Evolutionary conservation across 1,139 yeast genomes (phyloP), one percentile per base, ranked within the genome.

Genomic region (Candida tunisiensis): DNA sequence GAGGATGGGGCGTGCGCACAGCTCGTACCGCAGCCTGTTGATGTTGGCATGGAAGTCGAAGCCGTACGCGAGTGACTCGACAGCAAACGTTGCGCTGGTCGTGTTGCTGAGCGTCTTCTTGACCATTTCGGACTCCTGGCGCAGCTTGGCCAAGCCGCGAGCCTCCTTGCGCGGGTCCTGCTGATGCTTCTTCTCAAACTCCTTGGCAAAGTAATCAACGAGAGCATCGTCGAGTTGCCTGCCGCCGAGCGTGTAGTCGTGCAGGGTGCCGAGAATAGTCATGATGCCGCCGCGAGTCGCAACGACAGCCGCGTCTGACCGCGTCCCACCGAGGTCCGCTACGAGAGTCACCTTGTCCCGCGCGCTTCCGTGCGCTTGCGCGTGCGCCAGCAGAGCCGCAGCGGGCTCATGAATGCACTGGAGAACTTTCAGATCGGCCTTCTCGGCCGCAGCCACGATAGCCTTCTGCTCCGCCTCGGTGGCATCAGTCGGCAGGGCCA

Each of bases 261-360:
- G 94, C 34, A 72, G 71, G 41, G 96, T 82, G 34, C 93, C 75
- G 42, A 88, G 63, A 28, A 83, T 64, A 33, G 98, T 88, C 57
- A 80, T 67, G 38, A 85, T 70, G 45, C 98, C 98, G 36, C 93
- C 93, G 62, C 96, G 75, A 34, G 75, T 80, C 25, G 95, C 71
- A 45, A 88, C 63, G 29, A 91, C 88, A 31, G 98, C 94, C 37
- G 88, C 95, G 51, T 88, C 98, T 23, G 93, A 75, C 59, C 98
- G 73, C 42, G 83, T 68, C 50, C 95, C 96, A 53, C 98, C 99
- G 47, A 88, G 79, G 55, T 88, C 98, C 28, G 93, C 92, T 41
- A 91, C 94, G 30, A 80, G 91, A 44, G 75, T 82, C 34, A 80
- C 60, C 57, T 74, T 79, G 55, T 88, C 95, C 41, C 71, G 59